Conservation (phyloP, 2,329 filamentous ascomycete species). For the Pseudocercospora fuligena region DNA sequence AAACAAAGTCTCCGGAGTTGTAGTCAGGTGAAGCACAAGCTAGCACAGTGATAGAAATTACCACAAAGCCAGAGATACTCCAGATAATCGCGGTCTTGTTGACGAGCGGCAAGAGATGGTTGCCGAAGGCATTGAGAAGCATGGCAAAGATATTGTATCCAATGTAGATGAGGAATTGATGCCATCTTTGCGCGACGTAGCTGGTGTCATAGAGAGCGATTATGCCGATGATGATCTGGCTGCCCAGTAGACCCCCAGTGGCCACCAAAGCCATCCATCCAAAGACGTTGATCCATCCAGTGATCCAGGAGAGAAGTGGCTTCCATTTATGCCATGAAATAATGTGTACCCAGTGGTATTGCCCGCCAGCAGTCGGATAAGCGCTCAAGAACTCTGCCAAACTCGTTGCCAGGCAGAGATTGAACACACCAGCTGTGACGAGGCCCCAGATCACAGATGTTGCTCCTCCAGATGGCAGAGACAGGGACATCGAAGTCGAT, state of each 20-base stretch:
- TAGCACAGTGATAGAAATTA: conserved; percentile 72
- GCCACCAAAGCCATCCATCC: conserved; percentile 74
- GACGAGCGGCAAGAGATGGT: conserved; percentile 64
- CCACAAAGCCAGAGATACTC: conserved; percentile 69
- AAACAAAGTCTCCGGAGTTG: conserved; percentile 68
- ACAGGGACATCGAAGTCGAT: conserved; percentile 62
- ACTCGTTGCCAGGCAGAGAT: conserved; percentile 70
- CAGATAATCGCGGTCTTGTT: conserved; percentile 73
- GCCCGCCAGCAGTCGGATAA: conserved; percentile 52
- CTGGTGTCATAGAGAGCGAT: conserved; percentile 64
- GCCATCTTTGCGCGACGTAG: conserved; percentile 66
- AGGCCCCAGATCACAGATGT: conserved; percentile 74
- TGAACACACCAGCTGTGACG: conserved; percentile 64
- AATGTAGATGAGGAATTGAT: conserved; percentile 75
- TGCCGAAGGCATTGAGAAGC: conserved; percentile 68
- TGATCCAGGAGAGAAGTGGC: conserved; percentile 69
- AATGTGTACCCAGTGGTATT: conserved; percentile 74
- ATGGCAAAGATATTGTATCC: conserved; percentile 66
- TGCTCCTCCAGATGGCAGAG: conserved; percentile 72
- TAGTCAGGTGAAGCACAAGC: conserved; percentile 69
- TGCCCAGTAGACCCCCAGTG: conserved; percentile 69
- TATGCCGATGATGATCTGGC: conserved; percentile 68
- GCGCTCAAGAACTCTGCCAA: conserved; percentile 69
- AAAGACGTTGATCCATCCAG: conserved; percentile 74
- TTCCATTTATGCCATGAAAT: conserved; percentile 65